Conservation (phyloP, 2,329 filamentous ascomycete genomes). For the Fonsecaea pugnacius region DNA sequence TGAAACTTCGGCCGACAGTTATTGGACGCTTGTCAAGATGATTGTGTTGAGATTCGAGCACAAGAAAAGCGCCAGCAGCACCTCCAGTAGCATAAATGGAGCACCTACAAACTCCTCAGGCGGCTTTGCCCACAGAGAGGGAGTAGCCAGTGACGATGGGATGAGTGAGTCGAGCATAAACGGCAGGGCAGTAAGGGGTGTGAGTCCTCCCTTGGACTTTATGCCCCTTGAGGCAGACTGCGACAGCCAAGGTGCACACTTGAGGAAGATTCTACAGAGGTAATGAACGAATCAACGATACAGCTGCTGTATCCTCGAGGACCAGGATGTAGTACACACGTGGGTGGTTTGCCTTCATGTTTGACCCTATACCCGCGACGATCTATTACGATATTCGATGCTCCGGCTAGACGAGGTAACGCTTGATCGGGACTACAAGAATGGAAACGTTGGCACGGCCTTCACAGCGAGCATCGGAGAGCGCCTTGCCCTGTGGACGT, state of each 20-base stretch:
- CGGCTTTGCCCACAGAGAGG: not conserved
- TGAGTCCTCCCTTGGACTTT: slow-evolving; percentile 24
- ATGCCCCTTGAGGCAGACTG: slow-evolving; percentile 33
- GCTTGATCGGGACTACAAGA: not conserved
- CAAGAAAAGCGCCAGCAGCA: slow-evolving; percentile 12
- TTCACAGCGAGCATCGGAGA: not conserved
- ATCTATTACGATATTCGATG: not conserved
- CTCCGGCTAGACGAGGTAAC: not conserved
- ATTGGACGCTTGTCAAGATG: slow-evolving; percentile 32
- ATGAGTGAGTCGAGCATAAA: slow-evolving; percentile 10
- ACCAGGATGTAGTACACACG: no score
- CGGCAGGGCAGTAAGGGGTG: not conserved
- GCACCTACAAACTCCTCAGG: not conserved
- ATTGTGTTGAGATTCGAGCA: slow-evolving; percentile 30
- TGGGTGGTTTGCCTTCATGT: not conserved
- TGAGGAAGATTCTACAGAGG: slow-evolving; percentile 29
- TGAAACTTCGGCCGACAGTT: slow-evolving; percentile 34
- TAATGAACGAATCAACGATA: not conserved
- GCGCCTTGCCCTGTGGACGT: not conserved
- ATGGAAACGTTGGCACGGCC: not conserved
- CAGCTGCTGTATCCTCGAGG: not conserved
- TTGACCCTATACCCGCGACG: not conserved
- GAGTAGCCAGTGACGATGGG: slow-evolving; percentile 8
- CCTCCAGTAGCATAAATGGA: slow-evolving; percentile 11
- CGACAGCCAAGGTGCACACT: slow-evolving; percentile 33